Base-by-base conservation (phyloP, 768 basidiomycete genomes). In the Hygrocybe punicea region DNA sequence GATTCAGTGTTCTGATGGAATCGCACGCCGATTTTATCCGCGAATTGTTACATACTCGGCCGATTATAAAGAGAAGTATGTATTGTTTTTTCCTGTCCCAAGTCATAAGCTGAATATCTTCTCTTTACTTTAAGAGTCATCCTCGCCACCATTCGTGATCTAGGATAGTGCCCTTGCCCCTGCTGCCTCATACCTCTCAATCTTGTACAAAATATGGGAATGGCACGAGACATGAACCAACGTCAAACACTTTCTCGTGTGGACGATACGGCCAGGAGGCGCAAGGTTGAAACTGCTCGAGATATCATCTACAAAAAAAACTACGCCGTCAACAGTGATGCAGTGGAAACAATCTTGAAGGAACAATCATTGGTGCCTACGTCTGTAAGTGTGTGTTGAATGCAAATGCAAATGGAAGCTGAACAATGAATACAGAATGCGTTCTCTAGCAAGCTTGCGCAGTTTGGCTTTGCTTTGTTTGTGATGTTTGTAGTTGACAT, bases 41-140 rank as follows among this genome's bases (percentile, higher is more conserved):
- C 60, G 69, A 1, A 47, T 77, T 9, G 70, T 73, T 44, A 72
- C 70, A 2, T 73, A 73, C 45, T 69, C 73, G 0, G 73, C 74
- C 11, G 74, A 75, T 61, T 78, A 77, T 58, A 75, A 73, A 6
- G 76, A 78, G 53, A 75, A 76, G 76, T 78, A 57, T 56, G 69
- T 40, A 6, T 23, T 9, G 36, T 33, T 24, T 29, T n/a, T n/a
- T n/a, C n/a, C n/a, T n/a, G n/a, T n/a, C n/a, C n/a, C n/a, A n/a
- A 7, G 19, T 48, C 9, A 7, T n/a, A 3, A 6, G 50, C 17
- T 23, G n/a, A 14, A 16, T 14, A 11, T 10, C 40, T 16, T 42
- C 3, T 16, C 40, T 11, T 46, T 40, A 5, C 55, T 8, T 29
- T 8, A 4, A 70, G 71, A 56, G 66, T 70, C 9, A 60, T 73